Evolutionary conservation across 305 asterid species (phyloP), one percentile per base, ranked within the genome.

Genomic region (Nicotiana rustica): DNA sequence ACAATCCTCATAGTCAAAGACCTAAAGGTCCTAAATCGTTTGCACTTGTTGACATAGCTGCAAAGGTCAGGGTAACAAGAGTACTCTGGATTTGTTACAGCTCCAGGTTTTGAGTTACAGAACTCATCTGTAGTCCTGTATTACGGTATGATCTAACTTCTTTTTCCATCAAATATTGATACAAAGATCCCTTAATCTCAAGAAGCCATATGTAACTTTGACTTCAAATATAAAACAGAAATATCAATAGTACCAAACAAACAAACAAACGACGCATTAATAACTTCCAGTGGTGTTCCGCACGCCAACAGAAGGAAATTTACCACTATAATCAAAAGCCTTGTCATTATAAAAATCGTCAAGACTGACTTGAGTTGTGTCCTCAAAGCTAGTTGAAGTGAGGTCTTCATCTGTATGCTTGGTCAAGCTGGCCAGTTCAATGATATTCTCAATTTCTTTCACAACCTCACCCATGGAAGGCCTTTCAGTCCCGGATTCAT

Each of bases 401-500:
- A 85, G 52, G 7, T 59, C 68, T 17, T 79, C 81, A 21, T 86
- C 87, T 0, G 57, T 64, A 57, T 75, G 81, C 79, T 81, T 84
- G 49, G 83, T 85, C 67, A 56, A 31, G 21, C 59, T 77, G 10
- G 86, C 84, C 87, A 85, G 38, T 70, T 87, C 89, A 68, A 89
- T 85, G 18, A 93, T 87, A 79, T 85, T 89, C 87, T 93, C 97
- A 2, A 92, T 90, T 81, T 92, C 91, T 78, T 92, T 91, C 82
- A 91, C 95, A 10, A 89, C 92, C 83, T 91, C 97, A 0, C 94
- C 92, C 97, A 93, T 93, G 9, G 90, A 82, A 44, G 97, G 97
- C 86, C 95, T 84, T 47, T 92, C 91, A 0, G 52, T 25, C 0
- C 90, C 89, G 6, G 89, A 84, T 61, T 92, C 97, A 65, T 84